Evolutionary conservation across 164 flowering plant genomes (phyloP).

Genomic region (Vitis riparia): DNA sequence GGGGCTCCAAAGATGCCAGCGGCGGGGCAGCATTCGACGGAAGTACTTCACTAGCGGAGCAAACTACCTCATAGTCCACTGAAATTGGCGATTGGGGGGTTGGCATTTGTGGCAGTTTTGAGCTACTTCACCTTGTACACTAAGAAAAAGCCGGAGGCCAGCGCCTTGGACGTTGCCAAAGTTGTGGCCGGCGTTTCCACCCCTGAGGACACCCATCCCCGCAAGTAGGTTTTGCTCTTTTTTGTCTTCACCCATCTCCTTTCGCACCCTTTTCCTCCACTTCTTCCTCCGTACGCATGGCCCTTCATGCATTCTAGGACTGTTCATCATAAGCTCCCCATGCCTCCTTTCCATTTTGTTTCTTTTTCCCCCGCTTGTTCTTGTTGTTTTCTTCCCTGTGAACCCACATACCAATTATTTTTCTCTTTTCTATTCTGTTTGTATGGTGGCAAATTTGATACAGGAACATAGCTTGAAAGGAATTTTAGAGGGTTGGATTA

Average conservation of each 20-base stretch:
- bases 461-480: too few relatives aligned
- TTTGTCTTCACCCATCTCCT: neutral
- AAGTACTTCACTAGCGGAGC: slow-evolving; percentile 38
- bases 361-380: too few relatives aligned
- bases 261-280: neutral
- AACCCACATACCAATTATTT: too few relatives aligned
- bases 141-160: slow-evolving; percentile 60
- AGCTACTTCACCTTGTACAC: slow-evolving; percentile 45
- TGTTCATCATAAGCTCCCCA: neutral
- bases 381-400: too few relatives aligned
- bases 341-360: too few relatives aligned
- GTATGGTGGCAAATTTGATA: too few relatives aligned
- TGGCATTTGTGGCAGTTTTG: slow-evolving; percentile 20
- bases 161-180: slow-evolving; percentile 55
- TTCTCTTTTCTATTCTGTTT: too few relatives aligned
- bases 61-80: slow-evolving; percentile 21
- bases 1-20: slow-evolving; percentile 27
- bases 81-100: slow-evolving; percentile 35
- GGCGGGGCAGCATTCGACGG: slow-evolving; percentile 35
- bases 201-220: slow-evolving; percentile 38
- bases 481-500: too few relatives aligned
- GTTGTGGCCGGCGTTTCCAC: slow-evolving; percentile 35
- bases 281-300: neutral
- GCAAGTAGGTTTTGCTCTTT: neutral
- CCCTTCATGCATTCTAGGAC: neutral